Conservation (phyloP, 2,329 filamentous ascomycete genomes). For the Ceratocystis ficicola region DNA sequence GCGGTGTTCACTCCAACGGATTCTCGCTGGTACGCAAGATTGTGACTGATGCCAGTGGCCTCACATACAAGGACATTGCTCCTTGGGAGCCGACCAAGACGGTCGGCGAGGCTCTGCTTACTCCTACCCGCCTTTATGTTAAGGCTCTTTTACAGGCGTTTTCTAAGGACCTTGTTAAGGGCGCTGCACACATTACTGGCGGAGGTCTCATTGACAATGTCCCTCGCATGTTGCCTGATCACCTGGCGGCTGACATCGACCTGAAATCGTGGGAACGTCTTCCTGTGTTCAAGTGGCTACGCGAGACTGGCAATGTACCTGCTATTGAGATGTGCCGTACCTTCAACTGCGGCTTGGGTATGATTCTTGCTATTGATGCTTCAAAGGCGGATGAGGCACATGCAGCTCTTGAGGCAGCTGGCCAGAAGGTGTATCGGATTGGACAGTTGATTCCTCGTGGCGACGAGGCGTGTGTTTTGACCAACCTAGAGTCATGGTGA, state of each 20-base stretch:
- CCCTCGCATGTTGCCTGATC: conserved; percentile 74
- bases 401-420: conserved; percentile 48
- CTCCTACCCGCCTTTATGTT: conserved; percentile 90
- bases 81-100: conserved; percentile 59
- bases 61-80: conserved; percentile 58
- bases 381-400: conserved; percentile 50
- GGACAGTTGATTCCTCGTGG: conserved; percentile 55
- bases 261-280: conserved; percentile 63
- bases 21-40: conserved; percentile 94
- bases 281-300: conserved; percentile 77
- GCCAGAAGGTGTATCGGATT: conserved; percentile 66
- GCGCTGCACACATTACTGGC: conserved; percentile 92
- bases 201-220: conserved; percentile 90
- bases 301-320: conserved; percentile 56
- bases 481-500: conserved; percentile 22
- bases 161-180: conserved; percentile 59
- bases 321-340: conserved; percentile 75
- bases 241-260: conserved; percentile 70
- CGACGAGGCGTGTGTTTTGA: conserved; percentile 25
- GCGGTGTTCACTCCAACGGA: conserved; percentile 88
- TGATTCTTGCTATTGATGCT: conserved; percentile 71
- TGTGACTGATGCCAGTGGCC: conserved; percentile 52
- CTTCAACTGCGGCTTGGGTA: conserved; percentile 91
- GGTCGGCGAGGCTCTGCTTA: conserved; percentile 67
- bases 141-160: conserved; percentile 59